phyloP scores from a whole-genome alignment of 352 stramenopile species.

The Phytophthora macrochlamydospora region DNA sequence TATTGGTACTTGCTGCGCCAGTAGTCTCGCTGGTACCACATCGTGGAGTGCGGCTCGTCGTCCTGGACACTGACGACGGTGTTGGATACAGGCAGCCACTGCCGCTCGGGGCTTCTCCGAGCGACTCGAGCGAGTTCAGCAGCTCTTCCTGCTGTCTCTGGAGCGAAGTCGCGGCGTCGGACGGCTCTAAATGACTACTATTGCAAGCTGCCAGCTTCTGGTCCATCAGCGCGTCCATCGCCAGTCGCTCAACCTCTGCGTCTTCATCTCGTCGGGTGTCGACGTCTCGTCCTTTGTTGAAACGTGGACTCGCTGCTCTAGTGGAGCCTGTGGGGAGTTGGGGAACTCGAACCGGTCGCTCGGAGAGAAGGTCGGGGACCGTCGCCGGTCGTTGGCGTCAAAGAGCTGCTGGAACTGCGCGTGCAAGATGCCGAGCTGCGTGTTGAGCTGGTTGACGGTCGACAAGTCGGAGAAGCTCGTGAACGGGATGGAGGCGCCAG shows the following conservation, averaged over 20 bases:
- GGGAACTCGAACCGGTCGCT: constrained; percentile 51
- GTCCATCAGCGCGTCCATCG: constrained; percentile 41
- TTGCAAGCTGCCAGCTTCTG: constrained; percentile 19
- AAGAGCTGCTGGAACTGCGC: constrained; percentile 69
- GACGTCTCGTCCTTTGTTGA: constrained; percentile 15
- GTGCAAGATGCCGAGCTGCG: constrained; percentile 56
- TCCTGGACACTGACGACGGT: constrained; percentile 8
- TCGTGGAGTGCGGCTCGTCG: constrained; percentile 13
- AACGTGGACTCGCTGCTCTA: constrained; percentile 6
- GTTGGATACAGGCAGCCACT: constrained; percentile 16
- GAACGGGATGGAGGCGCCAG: constrained; percentile 10
- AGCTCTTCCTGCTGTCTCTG: constrained; percentile 46
- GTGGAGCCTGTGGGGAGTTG: constrained; percentile 20
- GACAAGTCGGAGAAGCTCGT: constrained; percentile 35
- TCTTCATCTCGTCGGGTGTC: constrained; percentile 16
- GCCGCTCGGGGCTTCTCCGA: constrained; percentile 16
- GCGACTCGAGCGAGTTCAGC: constrained; percentile 41
- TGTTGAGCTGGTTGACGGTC: constrained; percentile 50
- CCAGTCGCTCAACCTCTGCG: constrained; percentile 28
- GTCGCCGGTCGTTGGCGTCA: constrained; percentile 36
- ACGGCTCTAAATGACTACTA: background rate
- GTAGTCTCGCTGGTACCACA: constrained; percentile 63
- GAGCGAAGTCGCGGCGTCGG: constrained; percentile 2
- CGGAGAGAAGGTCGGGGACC: constrained; percentile 26
- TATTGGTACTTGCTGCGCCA: constrained; percentile 58